phyloP scores from a whole-genome alignment of 495 filamentous ascomycete genomes.

The Penicillium paradoxum region DNA sequence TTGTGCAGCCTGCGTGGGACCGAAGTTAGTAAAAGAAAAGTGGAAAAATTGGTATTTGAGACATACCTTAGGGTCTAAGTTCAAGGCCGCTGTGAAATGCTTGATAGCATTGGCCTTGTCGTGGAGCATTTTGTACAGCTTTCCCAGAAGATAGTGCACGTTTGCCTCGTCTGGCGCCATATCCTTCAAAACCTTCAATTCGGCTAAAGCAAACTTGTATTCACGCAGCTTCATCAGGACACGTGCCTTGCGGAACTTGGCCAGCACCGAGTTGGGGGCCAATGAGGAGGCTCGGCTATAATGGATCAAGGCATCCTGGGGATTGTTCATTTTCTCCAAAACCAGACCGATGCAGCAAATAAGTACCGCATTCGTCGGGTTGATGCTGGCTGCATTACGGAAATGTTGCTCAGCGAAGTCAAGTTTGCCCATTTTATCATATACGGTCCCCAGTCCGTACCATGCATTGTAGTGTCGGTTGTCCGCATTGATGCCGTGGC shows the following conservation, averaged over 20 bases:
- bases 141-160: slow-evolving; percentile 88
- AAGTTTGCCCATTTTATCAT: slow-evolving; percentile 90
- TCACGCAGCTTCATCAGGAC: slow-evolving; percentile 75
- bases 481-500: slow-evolving; percentile 76
- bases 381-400: slow-evolving; percentile 75
- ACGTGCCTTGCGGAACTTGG: slow-evolving; percentile 88
- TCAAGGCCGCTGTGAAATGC: slow-evolving; percentile 89
- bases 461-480: slow-evolving; percentile 93
- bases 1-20: slow-evolving; percentile 62
- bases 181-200: slow-evolving; percentile 79
- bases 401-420: slow-evolving; percentile 89
- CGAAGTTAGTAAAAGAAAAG: slow-evolving; percentile 16
- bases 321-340: slow-evolving; percentile 79
- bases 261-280: slow-evolving; percentile 73
- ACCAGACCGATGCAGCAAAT: slow-evolving; percentile 88
- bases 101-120: slow-evolving; percentile 79
- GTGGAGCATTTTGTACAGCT: slow-evolving; percentile 72
- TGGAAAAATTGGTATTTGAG: neutral
- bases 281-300: slow-evolving; percentile 76
- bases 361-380: slow-evolving; percentile 85
- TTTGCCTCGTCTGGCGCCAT: slow-evolving; percentile 91
- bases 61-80: slow-evolving; percentile 90
- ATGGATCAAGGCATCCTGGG: slow-evolving; percentile 66
- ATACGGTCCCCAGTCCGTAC: slow-evolving; percentile 90
- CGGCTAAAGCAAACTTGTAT: slow-evolving; percentile 62